These are phyloP conservation scores for Pyricularia sp. DNA, from an alignment of 2,329 filamentous ascomycete genomes.

Conservation along the genomic window DNA sequence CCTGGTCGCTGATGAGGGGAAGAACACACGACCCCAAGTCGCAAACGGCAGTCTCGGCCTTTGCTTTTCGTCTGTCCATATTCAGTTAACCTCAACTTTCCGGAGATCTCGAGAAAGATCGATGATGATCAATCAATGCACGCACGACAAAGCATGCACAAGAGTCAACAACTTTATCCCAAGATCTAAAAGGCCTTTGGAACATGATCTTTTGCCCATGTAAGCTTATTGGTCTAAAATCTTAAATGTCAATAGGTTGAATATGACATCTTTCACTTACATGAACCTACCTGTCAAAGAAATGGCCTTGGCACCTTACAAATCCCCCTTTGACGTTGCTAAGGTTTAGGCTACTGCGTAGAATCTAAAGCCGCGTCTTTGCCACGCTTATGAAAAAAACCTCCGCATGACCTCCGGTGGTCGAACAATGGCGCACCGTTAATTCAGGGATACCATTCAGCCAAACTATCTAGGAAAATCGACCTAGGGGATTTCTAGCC, in stretches of 20 bases:
- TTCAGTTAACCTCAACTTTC: neutral
- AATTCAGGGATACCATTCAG: neutral
- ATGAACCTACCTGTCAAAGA: neutral
- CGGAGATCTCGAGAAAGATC: neutral
- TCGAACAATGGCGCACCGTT: neutral
- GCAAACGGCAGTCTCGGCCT: too few species aligned
- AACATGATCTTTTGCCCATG: neutral
- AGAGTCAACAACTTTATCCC: neutral
- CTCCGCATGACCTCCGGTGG: neutral
- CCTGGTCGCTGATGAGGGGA: neutral
- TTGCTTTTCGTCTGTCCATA: neutral
- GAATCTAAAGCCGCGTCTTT: neutral
- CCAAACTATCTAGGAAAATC: neutral
- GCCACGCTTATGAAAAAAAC: neutral
- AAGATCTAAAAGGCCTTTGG: neutral
- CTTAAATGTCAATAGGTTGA: neutral
- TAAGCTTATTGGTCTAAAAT: neutral
- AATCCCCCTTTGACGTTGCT: neutral
- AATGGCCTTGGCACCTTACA: neutral
- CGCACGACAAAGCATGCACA: neutral
- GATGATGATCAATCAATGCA: neutral
- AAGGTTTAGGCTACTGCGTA: neutral
- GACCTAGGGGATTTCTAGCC: neutral
- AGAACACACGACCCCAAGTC: neutral
- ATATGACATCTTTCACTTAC: neutral